A percentile compares a stretch with the other conserved stretches of the same genome.
These are phyloP conservation scores for Debaryomycetaceae sp. DNA, from an alignment of 1,139 yeast species.

Conservation along the genomic window DNA sequence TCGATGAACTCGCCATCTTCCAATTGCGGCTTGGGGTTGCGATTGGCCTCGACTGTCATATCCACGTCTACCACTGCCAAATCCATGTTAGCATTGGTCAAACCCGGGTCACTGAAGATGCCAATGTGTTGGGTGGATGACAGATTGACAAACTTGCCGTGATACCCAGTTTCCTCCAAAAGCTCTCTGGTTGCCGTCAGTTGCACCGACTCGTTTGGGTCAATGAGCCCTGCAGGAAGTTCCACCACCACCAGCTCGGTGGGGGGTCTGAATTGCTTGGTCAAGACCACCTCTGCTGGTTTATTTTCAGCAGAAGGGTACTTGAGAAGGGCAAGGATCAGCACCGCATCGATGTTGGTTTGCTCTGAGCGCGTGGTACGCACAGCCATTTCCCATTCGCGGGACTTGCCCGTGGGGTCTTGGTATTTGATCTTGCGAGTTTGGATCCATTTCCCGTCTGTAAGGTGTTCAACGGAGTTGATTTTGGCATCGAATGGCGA, in stretches of 20 bases:
- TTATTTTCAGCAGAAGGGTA: constrained; percentile 22
- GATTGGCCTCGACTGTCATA: constrained; percentile 57
- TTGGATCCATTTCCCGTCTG: constrained; percentile 43
- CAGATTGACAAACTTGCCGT: constrained; percentile 51
- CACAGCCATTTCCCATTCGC: constrained; percentile 90
- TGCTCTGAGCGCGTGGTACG: constrained; percentile 72
- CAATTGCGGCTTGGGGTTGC: constrained; percentile 64
- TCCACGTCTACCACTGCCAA: constrained; percentile 80
- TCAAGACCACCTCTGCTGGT: constrained; percentile 59
- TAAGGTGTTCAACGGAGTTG: constrained; percentile 25
- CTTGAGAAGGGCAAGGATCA: constrained; percentile 68
- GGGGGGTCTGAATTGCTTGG: constrained; percentile 92
- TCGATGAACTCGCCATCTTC: constrained; percentile 92
- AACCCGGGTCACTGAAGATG: constrained; percentile 87
- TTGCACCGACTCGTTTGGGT: constrained; percentile 74
- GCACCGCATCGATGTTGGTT: constrained; percentile 80
- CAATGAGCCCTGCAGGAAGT: constrained; percentile 92
- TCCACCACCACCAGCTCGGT: constrained; percentile 84
- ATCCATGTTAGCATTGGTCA: constrained; percentile 84
- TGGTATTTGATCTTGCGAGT: constrained; percentile 57
- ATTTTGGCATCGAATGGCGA: constrained; percentile 36
- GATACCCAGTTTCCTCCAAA: constrained; percentile 88
- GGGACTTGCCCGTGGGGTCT: constrained; percentile 60
- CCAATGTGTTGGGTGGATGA: constrained; percentile 21
- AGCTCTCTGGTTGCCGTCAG: constrained; percentile 83